phyloP scores from a whole-genome alignment of 371 early-diverging fungal genomes.

The Mucor saturninus region DNA sequence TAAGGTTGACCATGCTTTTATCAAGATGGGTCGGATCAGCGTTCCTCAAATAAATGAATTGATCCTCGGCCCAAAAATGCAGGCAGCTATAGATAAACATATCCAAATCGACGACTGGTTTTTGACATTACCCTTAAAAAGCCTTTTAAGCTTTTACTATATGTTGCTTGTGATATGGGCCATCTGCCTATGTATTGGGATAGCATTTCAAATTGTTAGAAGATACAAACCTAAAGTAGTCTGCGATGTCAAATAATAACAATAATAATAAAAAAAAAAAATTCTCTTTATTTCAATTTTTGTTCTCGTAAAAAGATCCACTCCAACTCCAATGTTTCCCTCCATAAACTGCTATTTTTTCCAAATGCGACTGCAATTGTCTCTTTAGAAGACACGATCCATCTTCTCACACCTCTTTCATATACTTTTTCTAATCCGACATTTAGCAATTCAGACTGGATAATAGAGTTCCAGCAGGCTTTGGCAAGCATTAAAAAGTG shows the following conservation, averaged over 20 bases:
- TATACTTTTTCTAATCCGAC: conserved; percentile 41
- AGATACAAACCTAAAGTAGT: neutral
- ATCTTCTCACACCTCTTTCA: conserved; percentile 46
- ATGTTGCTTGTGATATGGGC: conserved; percentile 22
- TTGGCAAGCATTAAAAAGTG: conserved; percentile 70
- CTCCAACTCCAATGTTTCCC: conserved; percentile 48
- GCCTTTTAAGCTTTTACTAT: conserved; percentile 20
- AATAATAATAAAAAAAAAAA: neutral
- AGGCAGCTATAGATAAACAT: conserved; percentile 10
- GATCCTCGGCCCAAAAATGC: conserved; percentile 2
- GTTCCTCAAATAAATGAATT: neutral
- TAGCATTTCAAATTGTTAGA: conserved; percentile 16
- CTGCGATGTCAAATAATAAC: neutral
- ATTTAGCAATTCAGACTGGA: conserved; percentile 36
- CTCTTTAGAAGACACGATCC: conserved; percentile 48
- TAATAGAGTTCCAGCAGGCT: conserved; percentile 65
- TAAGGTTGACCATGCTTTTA: conserved; percentile 15
- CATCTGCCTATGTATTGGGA: conserved; percentile 17
- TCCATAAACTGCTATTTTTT: conserved; percentile 46
- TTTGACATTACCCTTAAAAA: neutral
- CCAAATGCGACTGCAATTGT: conserved; percentile 41
- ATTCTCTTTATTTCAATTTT: conserved; percentile 29
- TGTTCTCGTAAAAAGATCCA: conserved; percentile 55
- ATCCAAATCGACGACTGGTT: neutral
- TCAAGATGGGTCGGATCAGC: conserved; percentile 13